phyloP scores from a whole-genome alignment of 2,329 filamentous ascomycete species.

The Colletotrichum karsti region DNA sequence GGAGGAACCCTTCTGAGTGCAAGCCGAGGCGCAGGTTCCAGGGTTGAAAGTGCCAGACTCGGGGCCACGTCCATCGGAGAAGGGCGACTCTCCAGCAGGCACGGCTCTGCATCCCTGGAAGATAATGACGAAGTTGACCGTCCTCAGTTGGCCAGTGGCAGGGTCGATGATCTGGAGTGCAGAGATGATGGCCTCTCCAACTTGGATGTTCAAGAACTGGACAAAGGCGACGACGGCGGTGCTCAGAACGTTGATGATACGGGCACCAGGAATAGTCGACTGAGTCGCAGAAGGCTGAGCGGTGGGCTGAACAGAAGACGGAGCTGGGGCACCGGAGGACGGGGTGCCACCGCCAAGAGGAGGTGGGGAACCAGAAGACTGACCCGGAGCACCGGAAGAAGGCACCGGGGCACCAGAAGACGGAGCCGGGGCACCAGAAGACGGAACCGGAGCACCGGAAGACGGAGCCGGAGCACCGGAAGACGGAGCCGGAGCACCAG shows the following conservation, averaged over 20 bases:
- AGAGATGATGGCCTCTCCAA: not conserved
- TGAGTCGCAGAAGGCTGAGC: not conserved
- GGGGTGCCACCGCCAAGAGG: not conserved
- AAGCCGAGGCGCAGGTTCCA: not conserved
- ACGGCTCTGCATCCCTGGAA: slow-evolving; percentile 2
- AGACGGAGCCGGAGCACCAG: not conserved
- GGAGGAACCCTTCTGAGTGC: not conserved
- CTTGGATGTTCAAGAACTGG: not conserved
- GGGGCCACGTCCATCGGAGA: not conserved
- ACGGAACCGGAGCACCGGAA: not conserved
- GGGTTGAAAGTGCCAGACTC: not conserved
- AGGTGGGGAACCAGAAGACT: not conserved
- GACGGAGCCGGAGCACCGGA: not conserved
- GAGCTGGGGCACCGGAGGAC: not conserved
- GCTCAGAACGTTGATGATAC: not conserved
- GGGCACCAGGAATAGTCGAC: not conserved
- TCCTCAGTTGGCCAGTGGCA: not conserved
- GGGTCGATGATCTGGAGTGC: not conserved
- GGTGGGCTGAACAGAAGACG: not conserved
- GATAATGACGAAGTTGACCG: not conserved
- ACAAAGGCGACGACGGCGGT: not conserved
- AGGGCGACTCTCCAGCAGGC: slow-evolving; percentile 15
- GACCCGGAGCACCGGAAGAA: not conserved
- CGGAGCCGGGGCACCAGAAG: not conserved
- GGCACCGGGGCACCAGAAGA: not conserved